A percentile compares a stretch with the other conserved stretches of the same genome.
phyloP scores from a whole-genome alignment of 257 asterid species.

The Plantago elongata region DNA sequence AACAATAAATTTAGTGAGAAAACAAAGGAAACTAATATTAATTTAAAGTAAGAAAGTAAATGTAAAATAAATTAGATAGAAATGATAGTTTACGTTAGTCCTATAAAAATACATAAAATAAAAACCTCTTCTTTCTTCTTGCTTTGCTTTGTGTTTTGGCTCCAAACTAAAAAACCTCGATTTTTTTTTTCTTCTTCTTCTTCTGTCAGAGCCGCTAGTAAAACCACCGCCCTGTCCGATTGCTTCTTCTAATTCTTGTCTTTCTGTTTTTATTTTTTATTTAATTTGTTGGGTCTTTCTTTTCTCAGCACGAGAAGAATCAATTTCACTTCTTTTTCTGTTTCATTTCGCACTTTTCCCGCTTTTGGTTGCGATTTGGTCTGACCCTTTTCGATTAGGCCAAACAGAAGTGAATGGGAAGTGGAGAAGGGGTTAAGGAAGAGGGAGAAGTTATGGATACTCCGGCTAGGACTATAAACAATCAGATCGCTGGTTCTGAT shows the following conservation, averaged over 20 bases:
- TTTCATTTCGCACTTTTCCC: constrained; percentile 53
- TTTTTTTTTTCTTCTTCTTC: too few relatives aligned
- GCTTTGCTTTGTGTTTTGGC: too few relatives aligned
- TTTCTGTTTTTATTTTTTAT: constrained; percentile 33
- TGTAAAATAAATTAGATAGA: too few relatives aligned
- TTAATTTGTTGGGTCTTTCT: constrained; percentile 47
- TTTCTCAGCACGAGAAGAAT: constrained; percentile 60
- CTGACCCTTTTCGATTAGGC: constrained; percentile 27
- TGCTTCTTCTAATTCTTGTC: constrained; percentile 16
- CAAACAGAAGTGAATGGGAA: constrained; percentile 3
- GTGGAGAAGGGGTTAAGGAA: constrained; percentile 24
- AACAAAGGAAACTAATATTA: too few relatives aligned
- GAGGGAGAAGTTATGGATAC: constrained; percentile 75
- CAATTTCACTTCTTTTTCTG: constrained; percentile 21
- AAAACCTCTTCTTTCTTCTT: too few relatives aligned
- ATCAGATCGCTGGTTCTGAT: constrained; percentile 61
- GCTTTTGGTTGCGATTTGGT: constrained; percentile 61
- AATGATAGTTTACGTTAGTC: too few relatives aligned
- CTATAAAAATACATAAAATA: too few relatives aligned
- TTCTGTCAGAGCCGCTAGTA: too few relatives aligned
- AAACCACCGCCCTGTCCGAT: too few relatives aligned
- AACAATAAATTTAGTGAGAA: too few relatives aligned
- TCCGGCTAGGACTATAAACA: constrained; percentile 65
- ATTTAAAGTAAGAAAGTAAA: too few relatives aligned
- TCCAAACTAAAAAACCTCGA: too few relatives aligned